Evolutionary conservation across 2,329 filamentous ascomycete genomes (phyloP).

Genomic region (Cordyceps pruinosa): DNA sequence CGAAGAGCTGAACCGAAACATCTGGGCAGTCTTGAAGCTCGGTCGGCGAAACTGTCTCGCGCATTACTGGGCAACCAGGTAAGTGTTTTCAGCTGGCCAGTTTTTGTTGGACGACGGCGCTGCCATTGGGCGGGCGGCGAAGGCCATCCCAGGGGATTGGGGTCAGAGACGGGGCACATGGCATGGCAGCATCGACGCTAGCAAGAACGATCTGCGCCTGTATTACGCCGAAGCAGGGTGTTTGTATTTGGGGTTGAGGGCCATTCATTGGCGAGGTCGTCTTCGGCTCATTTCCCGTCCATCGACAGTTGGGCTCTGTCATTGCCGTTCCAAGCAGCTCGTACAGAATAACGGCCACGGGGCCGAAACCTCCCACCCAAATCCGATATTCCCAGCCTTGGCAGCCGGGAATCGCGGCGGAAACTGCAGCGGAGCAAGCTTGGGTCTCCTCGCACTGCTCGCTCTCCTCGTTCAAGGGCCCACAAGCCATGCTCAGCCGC

Average conservation of each 20-base stretch:
- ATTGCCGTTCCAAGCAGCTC: not conserved
- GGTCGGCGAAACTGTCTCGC: not conserved
- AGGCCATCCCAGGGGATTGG: not conserved
- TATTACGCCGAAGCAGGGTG: not conserved
- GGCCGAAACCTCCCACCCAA: not conserved
- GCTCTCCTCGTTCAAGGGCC: constrained; percentile 3
- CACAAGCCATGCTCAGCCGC: constrained; percentile 3
- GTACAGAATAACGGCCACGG: not conserved
- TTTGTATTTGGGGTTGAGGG: not conserved
- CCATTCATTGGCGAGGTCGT: not conserved
- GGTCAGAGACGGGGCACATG: not conserved
- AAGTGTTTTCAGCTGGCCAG: not conserved
- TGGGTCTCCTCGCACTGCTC: not conserved
- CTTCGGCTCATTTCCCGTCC: not conserved
- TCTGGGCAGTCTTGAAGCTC: too few species aligned
- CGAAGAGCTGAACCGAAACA: not conserved
- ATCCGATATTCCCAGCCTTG: not conserved
- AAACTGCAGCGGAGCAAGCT: not conserved
- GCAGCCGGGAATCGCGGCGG: not conserved
- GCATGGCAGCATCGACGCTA: constrained; percentile 9
- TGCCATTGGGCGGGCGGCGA: not conserved
- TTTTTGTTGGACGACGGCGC: not conserved
- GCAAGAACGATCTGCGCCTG: constrained; percentile 1
- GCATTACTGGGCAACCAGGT: too few species aligned
- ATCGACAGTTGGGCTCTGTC: too few species aligned